Percentiles rank a stretch among this genome's conserved stretches.
Conservation (phyloP, 345 rosid species). For the Salix suchowensis region DNA sequence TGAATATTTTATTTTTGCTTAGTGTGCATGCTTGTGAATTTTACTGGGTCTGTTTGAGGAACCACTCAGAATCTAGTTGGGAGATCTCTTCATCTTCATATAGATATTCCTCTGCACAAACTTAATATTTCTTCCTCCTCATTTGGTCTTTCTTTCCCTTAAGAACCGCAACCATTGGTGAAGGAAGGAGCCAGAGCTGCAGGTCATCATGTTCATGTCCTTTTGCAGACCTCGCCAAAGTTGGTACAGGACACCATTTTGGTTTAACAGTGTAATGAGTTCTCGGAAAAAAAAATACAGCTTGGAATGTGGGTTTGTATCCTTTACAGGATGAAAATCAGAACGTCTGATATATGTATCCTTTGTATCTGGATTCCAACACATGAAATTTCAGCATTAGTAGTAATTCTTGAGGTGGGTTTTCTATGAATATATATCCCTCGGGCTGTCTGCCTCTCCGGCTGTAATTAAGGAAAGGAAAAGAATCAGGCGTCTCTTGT, state of each 20-base stretch:
- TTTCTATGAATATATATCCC: background rate
- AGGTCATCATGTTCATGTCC: background rate
- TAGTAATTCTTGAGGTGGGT: background rate
- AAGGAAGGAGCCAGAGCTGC: conserved; percentile 23
- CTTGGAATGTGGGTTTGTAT: background rate
- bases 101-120: background rate
- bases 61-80: background rate
- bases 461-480: background rate
- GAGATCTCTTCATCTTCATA: background rate
- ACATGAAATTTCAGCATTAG: background rate
- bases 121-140: background rate
- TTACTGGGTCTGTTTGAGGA: background rate
- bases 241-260: background rate
- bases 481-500: background rate
- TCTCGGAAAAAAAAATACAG: background rate
- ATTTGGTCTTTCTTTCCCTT: background rate
- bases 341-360: background rate
- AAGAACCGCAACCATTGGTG: conserved; percentile 35
- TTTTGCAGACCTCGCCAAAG: background rate
- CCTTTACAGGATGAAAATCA: too few relatives aligned
- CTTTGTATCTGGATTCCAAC: background rate
- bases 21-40: background rate
- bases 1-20: background rate
- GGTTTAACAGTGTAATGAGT: background rate
- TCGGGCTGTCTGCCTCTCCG: background rate